These are phyloP conservation scores for Choanephora cucurbitarum DNA, from an alignment of 371 early-diverging fungal species.

Conservation along the genomic window DNA sequence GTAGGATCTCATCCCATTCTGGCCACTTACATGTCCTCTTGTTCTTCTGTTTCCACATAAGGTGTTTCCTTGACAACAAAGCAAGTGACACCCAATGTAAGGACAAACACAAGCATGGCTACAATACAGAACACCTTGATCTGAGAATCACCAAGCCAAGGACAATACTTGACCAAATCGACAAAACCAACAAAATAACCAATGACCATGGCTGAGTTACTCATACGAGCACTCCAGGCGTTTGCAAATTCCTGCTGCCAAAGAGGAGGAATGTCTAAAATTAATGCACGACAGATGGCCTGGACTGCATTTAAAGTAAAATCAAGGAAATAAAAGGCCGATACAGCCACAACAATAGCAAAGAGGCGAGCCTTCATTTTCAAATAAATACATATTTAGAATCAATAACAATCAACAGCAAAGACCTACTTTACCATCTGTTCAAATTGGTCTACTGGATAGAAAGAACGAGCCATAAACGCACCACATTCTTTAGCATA, in stretches of 20 bases:
- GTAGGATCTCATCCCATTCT: not conserved
- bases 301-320: constrained; percentile 79
- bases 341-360: constrained; percentile 63
- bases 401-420: not conserved
- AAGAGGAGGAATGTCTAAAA: constrained; percentile 72
- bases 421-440: constrained; percentile 6
- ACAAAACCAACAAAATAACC: constrained; percentile 71
- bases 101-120: constrained; percentile 57
- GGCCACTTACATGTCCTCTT: constrained; percentile 18
- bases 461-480: constrained; percentile 18
- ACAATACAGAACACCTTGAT: constrained; percentile 65
- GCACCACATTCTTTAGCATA: constrained; percentile 60
- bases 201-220: constrained; percentile 68
- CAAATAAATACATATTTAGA: too few relatives aligned
- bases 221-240: constrained; percentile 76
- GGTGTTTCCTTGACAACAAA: constrained; percentile 50
- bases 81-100: constrained; percentile 54
- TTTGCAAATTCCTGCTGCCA: constrained; percentile 71
- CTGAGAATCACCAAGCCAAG: constrained; percentile 63
- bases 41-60: constrained; percentile 14
- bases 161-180: constrained; percentile 58
- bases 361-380: constrained; percentile 32
- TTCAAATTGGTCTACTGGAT: constrained; percentile 5
- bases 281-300: constrained; percentile 72
- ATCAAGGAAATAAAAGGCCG: constrained; percentile 74